These are phyloP conservation scores for Nepenthes gracilis DNA, from an alignment of 148 eudicot species.

Conservation along the genomic window DNA sequence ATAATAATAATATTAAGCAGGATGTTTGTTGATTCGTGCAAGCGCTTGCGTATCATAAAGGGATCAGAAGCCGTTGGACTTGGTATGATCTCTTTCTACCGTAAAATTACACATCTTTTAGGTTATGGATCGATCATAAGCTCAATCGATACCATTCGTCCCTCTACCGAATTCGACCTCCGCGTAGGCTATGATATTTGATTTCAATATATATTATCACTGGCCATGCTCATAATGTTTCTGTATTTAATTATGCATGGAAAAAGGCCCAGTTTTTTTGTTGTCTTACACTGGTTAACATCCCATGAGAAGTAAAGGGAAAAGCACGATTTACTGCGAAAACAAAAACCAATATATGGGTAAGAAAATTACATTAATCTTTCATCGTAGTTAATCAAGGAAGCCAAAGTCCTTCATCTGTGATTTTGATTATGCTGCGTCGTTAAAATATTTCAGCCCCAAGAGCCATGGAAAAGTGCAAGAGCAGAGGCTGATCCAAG, in stretches of 20 bases:
- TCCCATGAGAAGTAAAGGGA: too few relatives aligned
- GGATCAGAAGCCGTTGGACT: constrained; percentile 74
- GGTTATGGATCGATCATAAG: too few relatives aligned
- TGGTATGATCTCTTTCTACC: constrained; percentile 21
- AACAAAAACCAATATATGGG: too few relatives aligned
- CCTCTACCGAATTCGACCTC: too few relatives aligned
- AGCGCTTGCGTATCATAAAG: constrained; percentile 63
- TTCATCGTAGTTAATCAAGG: not conserved
- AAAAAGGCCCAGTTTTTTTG: too few relatives aligned
- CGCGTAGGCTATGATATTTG: too few relatives aligned
- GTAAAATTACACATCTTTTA: not conserved
- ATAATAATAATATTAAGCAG: constrained; percentile 15
- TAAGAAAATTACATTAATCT: not conserved
- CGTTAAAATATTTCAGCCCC: constrained; percentile 31
- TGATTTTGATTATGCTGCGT: not conserved
- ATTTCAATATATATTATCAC: not conserved
- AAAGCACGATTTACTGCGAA: too few relatives aligned
- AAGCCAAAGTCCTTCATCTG: too few relatives aligned
- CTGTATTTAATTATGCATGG: not conserved
- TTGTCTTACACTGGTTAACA: not conserved
- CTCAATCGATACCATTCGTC: too few relatives aligned
- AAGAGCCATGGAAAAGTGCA: constrained; percentile 71
- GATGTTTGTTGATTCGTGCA: constrained; percentile 69
- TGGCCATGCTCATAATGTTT: not conserved
- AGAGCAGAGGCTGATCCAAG: constrained; percentile 45